Evolutionary conservation across 164 flowering plant genomes (phyloP), one percentile per base, ranked within the genome.

Genomic region (Taxillus chinensis): DNA sequence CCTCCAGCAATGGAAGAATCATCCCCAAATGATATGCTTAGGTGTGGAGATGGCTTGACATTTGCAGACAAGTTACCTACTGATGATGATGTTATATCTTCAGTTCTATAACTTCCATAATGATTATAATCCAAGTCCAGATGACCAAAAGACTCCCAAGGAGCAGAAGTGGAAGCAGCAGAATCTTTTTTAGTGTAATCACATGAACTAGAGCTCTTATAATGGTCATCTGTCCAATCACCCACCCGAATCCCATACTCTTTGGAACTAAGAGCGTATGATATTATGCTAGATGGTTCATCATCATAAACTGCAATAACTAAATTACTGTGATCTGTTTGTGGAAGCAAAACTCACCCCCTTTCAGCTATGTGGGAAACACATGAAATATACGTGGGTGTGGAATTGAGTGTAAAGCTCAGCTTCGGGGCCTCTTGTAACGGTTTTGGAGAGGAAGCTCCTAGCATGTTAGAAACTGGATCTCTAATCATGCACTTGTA

Each of bases 231-330:
- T 3, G 67, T 66, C 60, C 70, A 84, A 71, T 76, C 75, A 16
- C 77, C 60, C 45, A 95, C 69, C 84, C 82, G 81, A 52, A 82
- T 80, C 49, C 83, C 77, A 62, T 89, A 78, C 40, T 95, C 87
- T 70, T 79, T 86, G 61, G 89, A 87, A 68, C 81, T 78, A 45
- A 95, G 90, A 39, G 96, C 96, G 77, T 87, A 89, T 0, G 99
- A 80, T 67, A 95, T 84, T 45, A 95, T 72, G 78, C 99, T 89
- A 43, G 96, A 77, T 45, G 93, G 98, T 65, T 95, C 99, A 66
- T 81, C 70, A 62, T 92, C 99, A 76, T 86, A 89, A 55, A 95
- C 96, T 67, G 95, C 90, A 73, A 92, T 72, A 61, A 83, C 89
- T 48, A 89, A 57, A 61, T 86, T 76, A 57, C 56, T 67, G 12